Base-by-base conservation (phyloP, 306 rosid genomes). In the Quercus alba region DNA sequence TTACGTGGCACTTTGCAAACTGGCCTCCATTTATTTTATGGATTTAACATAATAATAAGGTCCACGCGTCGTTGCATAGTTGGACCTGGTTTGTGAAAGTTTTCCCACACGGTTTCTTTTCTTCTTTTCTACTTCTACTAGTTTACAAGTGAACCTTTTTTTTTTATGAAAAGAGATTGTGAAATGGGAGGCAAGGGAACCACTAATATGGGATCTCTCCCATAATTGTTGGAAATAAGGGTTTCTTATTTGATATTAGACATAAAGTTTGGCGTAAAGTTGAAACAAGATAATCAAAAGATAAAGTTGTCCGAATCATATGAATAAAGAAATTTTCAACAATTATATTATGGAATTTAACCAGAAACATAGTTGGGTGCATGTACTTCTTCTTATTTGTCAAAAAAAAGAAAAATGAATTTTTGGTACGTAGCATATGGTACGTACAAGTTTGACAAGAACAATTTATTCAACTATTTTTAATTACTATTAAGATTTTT, bases 21-120 rank as follows among this genome's bases (percentile, higher is more conserved):
- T 93, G 92, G 90, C 86, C 58, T 86, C 90, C 94, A 85, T 86
- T 80, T 72, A 74, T 79, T 63, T 82, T 72, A 76, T 77, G 72
- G 26, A 31, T 59, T 61, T 68, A 74, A 13, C 66, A 68, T 51
- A 56, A 68, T 51, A 51, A 2, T 56, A 74, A 70, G 89, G 94
- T 89, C 92, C 93, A 92, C 97, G 77, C 97, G 95, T 90, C 81
- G 69, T 89, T 92, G 90, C 90, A 83, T 84, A 80, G 84, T 84
- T 87, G 92, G 88, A 85, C 84, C 75, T 74, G 7, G 74, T 77
- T 77, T 82, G 77, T 82, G 88, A 74, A 72, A 59, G 55, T 77
- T 76, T 81, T 57, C 57, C 70, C 77, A 86, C 82, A n/a, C 80
- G 64, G 66, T 81, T 74, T 66, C 78, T 33, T 33, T 25, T 35